Percentiles rank a stretch among this genome's conserved stretches.
These are phyloP conservation scores for Phytophthora sansomeana DNA, from an alignment of 352 stramenopile genomes.

Conservation along the genomic window DNA sequence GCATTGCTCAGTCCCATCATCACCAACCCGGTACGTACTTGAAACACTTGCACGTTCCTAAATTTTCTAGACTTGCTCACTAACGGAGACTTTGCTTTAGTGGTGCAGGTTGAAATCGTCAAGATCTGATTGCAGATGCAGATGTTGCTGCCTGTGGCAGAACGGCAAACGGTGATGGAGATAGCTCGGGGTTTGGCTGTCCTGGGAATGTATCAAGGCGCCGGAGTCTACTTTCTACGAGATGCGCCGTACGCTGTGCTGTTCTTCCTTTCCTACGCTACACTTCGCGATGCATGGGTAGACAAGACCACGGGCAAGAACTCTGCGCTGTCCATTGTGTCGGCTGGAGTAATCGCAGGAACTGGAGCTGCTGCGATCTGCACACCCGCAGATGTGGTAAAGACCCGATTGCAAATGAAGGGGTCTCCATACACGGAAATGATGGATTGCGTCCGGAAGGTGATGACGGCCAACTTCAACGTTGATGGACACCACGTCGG, in stretches of 20 bases:
- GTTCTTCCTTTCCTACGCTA: constrained; percentile 93
- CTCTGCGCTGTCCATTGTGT: constrained; percentile 67
- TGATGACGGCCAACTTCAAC: constrained; percentile 77
- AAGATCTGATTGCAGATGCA: constrained; percentile 94
- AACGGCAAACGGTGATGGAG: constrained; percentile 66
- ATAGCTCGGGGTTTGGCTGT: constrained; percentile 79
- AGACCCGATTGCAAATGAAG: constrained; percentile 88
- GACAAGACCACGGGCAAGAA: constrained; percentile 60
- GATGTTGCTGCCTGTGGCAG: constrained; percentile 61
- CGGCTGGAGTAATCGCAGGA: constrained; percentile 67
- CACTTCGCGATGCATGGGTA: constrained; percentile 54
- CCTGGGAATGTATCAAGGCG: constrained; percentile 87
- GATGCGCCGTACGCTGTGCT: constrained; percentile 94
- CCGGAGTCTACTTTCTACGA: constrained; percentile 87
- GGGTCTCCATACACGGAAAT: constrained; percentile 85
- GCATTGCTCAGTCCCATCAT: constrained; percentile 83
- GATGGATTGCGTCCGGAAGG: constrained; percentile 82
- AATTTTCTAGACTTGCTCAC: constrained; percentile 16
- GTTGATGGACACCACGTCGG: too few relatives aligned
- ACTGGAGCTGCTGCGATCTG: constrained; percentile 66
- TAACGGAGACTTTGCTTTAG: constrained; percentile 20
- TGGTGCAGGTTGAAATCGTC: constrained; percentile 85
- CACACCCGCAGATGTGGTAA: constrained; percentile 89
- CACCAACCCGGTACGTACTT: constrained; percentile 79
- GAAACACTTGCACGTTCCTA: not conserved